phyloP scores from a whole-genome alignment of 768 basidiomycete genomes.

The Lepiota brunneoincarnata region DNA sequence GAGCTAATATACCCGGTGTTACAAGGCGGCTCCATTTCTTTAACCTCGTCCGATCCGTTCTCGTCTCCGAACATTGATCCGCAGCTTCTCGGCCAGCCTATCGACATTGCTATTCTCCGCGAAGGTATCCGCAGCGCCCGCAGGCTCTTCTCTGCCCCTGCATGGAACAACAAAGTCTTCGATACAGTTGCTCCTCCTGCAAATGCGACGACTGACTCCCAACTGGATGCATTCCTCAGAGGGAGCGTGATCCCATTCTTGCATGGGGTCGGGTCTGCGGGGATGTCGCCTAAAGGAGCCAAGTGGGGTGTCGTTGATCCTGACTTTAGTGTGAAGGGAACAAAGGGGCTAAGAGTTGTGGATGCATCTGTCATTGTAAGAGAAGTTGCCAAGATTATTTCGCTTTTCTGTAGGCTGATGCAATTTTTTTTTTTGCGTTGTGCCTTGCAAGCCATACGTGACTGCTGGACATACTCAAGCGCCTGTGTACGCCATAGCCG shows the following conservation, averaged over 20 bases:
- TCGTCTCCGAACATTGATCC: slow-evolving; percentile 42
- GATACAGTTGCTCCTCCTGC: slow-evolving; percentile 1
- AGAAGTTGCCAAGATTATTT: no score
- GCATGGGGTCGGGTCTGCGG: slow-evolving; percentile 7
- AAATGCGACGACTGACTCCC: slow-evolving; percentile 19
- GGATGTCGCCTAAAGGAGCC: background rate
- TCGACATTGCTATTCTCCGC: slow-evolving; percentile 22
- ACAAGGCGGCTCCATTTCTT: slow-evolving; percentile 16
- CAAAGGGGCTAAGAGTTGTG: slow-evolving; percentile 6
- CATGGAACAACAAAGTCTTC: slow-evolving; percentile 15
- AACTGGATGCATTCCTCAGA: slow-evolving; percentile 18
- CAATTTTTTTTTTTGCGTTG: background rate
- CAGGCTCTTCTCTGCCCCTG: slow-evolving; percentile 18
- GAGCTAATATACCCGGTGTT: background rate
- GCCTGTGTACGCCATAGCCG: slow-evolving; percentile 1
- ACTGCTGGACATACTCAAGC: slow-evolving; percentile 7
- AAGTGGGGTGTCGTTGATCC: slow-evolving; percentile 5
- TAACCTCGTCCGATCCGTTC: slow-evolving; percentile 40
- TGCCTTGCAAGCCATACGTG: slow-evolving; percentile 1
- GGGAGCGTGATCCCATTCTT: background rate
- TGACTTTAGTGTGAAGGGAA: slow-evolving; percentile 4
- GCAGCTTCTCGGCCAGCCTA: slow-evolving; percentile 15
- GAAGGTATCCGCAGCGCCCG: slow-evolving; percentile 17
- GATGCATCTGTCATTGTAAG: background rate
- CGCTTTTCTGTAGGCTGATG: no score